Percentiles rank a stretch among this genome's conserved stretches.
These are phyloP conservation scores for Cutaneotrichosporon sp. DNA, from an alignment of 1,284 basidiomycete species.

Conservation along the genomic window DNA sequence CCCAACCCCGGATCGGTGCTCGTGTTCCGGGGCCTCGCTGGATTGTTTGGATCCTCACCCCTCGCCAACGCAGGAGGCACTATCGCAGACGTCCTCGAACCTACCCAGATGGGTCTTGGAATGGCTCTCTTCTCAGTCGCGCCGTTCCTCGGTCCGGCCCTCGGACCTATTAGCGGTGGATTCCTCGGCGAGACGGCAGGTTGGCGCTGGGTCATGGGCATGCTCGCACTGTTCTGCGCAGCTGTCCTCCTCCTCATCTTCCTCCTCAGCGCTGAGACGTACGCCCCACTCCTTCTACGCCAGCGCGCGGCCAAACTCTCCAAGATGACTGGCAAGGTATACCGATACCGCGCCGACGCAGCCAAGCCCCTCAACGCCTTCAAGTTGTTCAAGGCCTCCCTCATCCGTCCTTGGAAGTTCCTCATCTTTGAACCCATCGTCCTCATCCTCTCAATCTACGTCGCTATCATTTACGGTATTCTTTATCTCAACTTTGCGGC, in stretches of 20 bases:
- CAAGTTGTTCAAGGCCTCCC: slow-evolving; percentile 48
- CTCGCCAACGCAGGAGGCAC: slow-evolving; percentile 51
- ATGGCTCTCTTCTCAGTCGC: slow-evolving; percentile 32
- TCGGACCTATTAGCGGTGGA: slow-evolving; percentile 47
- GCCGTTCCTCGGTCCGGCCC: slow-evolving; percentile 26
- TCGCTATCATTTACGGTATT: slow-evolving; percentile 59
- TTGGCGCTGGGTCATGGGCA: slow-evolving; percentile 63
- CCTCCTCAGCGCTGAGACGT: slow-evolving; percentile 53
- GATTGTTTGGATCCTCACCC: slow-evolving; percentile 50
- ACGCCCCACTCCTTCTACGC: slow-evolving; percentile 54
- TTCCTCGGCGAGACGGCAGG: slow-evolving; percentile 49
- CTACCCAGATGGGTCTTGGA: slow-evolving; percentile 45
- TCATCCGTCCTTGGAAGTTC: slow-evolving; percentile 56
- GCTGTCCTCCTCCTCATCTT: slow-evolving; percentile 25
- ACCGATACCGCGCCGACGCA: slow-evolving; percentile 54
- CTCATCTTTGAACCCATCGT: slow-evolving; percentile 56
- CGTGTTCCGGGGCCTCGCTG: slow-evolving; percentile 47
- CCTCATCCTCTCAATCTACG: slow-evolving; percentile 56
- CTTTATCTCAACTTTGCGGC: slow-evolving; percentile 50
- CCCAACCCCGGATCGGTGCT: slow-evolving; percentile 37
- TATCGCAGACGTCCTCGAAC: slow-evolving; percentile 46
- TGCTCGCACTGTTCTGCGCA: slow-evolving; percentile 59
- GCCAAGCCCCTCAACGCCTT: slow-evolving; percentile 45
- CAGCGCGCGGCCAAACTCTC: slow-evolving; percentile 47
- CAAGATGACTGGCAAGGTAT: slow-evolving; percentile 52